phyloP scores from a whole-genome alignment of 495 filamentous ascomycete genomes.

The Penicillium turbatum region DNA sequence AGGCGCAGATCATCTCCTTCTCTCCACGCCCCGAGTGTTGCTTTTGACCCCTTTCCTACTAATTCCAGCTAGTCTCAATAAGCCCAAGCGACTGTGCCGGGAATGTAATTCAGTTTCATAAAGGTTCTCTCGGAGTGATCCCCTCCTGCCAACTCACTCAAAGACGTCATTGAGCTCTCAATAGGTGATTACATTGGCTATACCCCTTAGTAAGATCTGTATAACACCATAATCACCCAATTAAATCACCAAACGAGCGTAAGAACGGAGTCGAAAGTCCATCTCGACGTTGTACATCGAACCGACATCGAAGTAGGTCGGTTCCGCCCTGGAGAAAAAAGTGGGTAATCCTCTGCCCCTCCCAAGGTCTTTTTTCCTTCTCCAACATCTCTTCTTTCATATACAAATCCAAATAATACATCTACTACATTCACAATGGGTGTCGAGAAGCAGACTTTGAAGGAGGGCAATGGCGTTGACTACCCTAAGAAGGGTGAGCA shows the following conservation, averaged over 20 bases:
- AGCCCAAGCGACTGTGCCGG: neutral
- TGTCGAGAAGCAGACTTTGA: constrained; percentile 45
- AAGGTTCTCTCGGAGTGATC: neutral
- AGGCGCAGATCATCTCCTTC: neutral
- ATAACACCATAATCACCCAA: no score
- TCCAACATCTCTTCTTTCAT: neutral
- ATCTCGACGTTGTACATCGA: no score
- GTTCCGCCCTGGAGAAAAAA: neutral
- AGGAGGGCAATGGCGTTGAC: constrained; percentile 47
- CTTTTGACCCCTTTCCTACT: neutral
- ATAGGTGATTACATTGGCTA: no score
- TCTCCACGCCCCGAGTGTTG: neutral
- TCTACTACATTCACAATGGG: constrained; percentile 43
- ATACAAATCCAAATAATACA: neutral
- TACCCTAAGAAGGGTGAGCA: constrained; percentile 58
- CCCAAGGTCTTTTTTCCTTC: neutral
- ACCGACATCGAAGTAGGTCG: neutral
- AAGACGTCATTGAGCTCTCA: neutral
- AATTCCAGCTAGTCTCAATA: neutral
- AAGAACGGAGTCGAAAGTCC: no score
- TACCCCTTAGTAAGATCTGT: neutral
- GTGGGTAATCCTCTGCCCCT: neutral
- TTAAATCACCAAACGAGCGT: no score
- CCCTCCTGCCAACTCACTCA: neutral
- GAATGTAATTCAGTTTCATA: neutral